A percentile compares a stretch with the other conserved stretches of the same genome.
Evolutionary conservation across 805 yeast species (phyloP).

Genomic region (Citeromyces nyonsensis): DNA sequence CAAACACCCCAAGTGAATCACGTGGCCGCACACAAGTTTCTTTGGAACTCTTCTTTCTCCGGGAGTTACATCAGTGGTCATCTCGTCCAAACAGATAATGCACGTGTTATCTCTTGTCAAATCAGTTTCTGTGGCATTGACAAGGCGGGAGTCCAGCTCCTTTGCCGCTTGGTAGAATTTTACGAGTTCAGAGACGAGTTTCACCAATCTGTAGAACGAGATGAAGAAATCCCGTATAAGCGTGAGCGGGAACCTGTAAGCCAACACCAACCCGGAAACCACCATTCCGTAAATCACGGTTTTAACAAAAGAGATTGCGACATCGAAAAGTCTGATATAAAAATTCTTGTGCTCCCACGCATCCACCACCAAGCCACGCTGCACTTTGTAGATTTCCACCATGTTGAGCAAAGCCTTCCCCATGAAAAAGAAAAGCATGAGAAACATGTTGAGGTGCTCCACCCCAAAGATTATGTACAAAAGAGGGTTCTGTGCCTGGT

Average conservation of each 20-base stretch:
- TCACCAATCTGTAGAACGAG: constrained; percentile 11
- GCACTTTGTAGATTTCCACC: constrained; percentile 37
- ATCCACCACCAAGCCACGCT: constrained; percentile 34
- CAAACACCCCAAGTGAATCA: constrained; percentile 78
- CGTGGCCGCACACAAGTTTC: constrained; percentile 71
- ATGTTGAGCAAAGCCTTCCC: constrained; percentile 33
- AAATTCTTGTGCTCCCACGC: constrained; percentile 61
- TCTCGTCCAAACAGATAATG: constrained; percentile 86
- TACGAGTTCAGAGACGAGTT: constrained; percentile 19
- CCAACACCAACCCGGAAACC: constrained; percentile 25
- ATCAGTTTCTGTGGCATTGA: constrained; percentile 47
- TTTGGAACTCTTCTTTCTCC: constrained; percentile 47
- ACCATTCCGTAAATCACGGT: constrained; percentile 27
- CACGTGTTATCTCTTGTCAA: constrained; percentile 54
- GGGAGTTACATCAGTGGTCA: constrained; percentile 19
- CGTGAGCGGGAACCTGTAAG: constrained; percentile 14
- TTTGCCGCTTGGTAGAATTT: constrained; percentile 29
- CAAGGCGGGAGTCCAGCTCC: constrained; percentile 47
- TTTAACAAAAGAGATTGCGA: constrained; percentile 30
- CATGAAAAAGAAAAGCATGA: constrained; percentile 30
- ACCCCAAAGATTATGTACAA: constrained; percentile 57
- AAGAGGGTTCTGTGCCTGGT: constrained; percentile 26
- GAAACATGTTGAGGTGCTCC: constrained; percentile 52
- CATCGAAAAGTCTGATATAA: constrained; percentile 40
- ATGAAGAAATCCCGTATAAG: constrained; percentile 14